These are phyloP conservation scores for Rutstroemia sp. DNA, from an alignment of 2,329 filamentous ascomycete genomes.

Conservation along the genomic window DNA sequence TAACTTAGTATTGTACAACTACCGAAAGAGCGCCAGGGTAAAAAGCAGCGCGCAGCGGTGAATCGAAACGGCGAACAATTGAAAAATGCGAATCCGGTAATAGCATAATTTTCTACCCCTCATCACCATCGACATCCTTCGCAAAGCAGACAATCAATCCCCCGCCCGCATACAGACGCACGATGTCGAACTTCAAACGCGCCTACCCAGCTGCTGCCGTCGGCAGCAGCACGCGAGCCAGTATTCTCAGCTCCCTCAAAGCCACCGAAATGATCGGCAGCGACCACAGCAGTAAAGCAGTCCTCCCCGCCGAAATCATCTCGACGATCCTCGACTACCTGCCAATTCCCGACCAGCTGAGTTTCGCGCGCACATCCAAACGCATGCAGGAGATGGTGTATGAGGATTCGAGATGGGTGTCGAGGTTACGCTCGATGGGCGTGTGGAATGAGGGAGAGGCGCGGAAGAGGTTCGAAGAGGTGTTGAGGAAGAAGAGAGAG, in stretches of 20 bases:
- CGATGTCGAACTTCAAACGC: constrained; percentile 40
- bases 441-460: constrained; percentile 90
- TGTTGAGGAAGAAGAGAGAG: constrained; percentile 53
- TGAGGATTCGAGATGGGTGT: constrained; percentile 93
- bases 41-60: background rate
- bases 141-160: no score
- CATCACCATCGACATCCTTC: background rate
- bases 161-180: background rate
- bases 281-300: constrained; percentile 59
- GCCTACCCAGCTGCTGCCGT: constrained; percentile 17
- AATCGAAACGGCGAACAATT: background rate
- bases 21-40: no score
- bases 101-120: background rate
- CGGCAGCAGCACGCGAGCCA: constrained; percentile 30
- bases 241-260: constrained; percentile 69
- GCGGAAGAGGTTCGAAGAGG: constrained; percentile 69
- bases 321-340: constrained; percentile 84
- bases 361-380: constrained; percentile 75
- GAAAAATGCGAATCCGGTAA: background rate
- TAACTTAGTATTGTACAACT: no score
- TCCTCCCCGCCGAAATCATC: constrained; percentile 84
- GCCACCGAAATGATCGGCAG: constrained; percentile 64
- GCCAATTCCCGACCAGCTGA: constrained; percentile 75
- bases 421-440: constrained; percentile 75
- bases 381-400: constrained; percentile 97